phyloP scores from a whole-genome alignment of 805 yeast species.

The Wickerhamomyces hampshirensis region DNA sequence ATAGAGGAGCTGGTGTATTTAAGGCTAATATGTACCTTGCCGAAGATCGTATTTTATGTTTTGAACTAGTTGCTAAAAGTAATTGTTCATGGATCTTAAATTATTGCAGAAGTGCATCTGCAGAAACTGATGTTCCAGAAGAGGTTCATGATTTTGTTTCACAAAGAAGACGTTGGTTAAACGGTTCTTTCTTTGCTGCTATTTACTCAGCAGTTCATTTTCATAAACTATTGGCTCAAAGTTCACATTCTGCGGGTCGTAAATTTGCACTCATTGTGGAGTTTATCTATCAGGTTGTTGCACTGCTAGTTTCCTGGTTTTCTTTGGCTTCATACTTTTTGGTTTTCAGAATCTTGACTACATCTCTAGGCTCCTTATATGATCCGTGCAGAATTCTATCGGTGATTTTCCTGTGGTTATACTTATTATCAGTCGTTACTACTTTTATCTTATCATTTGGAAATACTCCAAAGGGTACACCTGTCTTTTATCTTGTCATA shows the following conservation, averaged over 20 bases:
- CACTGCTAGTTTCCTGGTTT: slow-evolving; percentile 85
- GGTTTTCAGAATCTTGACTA: slow-evolving; percentile 83
- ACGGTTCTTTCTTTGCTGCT: slow-evolving; percentile 95
- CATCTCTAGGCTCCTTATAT: slow-evolving; percentile 67
- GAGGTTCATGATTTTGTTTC: slow-evolving; percentile 78
- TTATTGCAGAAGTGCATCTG: slow-evolving; percentile 83
- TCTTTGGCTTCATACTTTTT: slow-evolving; percentile 85
- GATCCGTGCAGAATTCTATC: slow-evolving; percentile 74
- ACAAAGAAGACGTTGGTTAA: slow-evolving; percentile 95
- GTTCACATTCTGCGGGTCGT: slow-evolving; percentile 66
- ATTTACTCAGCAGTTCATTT: slow-evolving; percentile 79
- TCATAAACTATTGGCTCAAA: slow-evolving; percentile 61
- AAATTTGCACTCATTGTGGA: slow-evolving; percentile 73
- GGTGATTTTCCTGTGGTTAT: slow-evolving; percentile 79
- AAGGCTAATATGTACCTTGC: slow-evolving; percentile 96
- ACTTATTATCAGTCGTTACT: slow-evolving; percentile 71
- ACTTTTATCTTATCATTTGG: slow-evolving; percentile 91
- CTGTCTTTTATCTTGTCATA: slow-evolving; percentile 67
- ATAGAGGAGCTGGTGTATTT: slow-evolving; percentile 72
- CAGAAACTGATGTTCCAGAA: slow-evolving; percentile 95
- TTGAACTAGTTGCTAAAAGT: slow-evolving; percentile 87
- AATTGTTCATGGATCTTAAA: slow-evolving; percentile 70
- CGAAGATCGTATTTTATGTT: slow-evolving; percentile 92
- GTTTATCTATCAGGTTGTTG: slow-evolving; percentile 70
- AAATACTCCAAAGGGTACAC: slow-evolving; percentile 89